Percentiles rank a stretch among this genome's conserved stretches.
Conservation (phyloP, 192 early-diverging fungal genomes). For the Chytriomyces hyalinus region DNA sequence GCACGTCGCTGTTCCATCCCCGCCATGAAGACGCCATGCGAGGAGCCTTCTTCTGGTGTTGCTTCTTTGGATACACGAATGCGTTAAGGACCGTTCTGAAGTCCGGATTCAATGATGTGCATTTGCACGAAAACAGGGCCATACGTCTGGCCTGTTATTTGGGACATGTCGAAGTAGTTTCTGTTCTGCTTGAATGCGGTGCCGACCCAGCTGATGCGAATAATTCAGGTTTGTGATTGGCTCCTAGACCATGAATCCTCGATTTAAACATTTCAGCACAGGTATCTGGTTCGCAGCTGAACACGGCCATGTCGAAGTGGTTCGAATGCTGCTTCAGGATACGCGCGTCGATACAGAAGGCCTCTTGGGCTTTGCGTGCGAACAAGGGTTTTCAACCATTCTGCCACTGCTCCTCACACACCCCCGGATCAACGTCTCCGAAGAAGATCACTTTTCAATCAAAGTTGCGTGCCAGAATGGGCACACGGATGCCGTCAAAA, state of each 20-base stretch:
- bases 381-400: background rate
- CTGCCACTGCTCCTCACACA: background rate
- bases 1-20: background rate
- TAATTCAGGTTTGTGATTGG: constrained; percentile 21
- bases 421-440: background rate
- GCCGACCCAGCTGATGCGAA: background rate
- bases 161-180: background rate
- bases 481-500: background rate
- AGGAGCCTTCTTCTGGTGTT: background rate
- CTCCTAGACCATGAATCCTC: background rate
- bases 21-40: background rate
- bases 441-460: background rate
- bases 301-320: constrained; percentile 23
- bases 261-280: background rate
- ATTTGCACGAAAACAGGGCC: background rate
- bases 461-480: background rate
- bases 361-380: constrained; percentile 14
- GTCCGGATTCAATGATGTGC: background rate
- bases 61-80: background rate
- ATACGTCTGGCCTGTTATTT: background rate
- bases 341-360: constrained; percentile 18
- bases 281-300: constrained; percentile 28
- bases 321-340: constrained; percentile 30
- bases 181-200: background rate
- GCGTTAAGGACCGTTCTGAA: background rate